Conservation (phyloP, 148 eudicot genomes). For the Amaranthus palmeri region DNA sequence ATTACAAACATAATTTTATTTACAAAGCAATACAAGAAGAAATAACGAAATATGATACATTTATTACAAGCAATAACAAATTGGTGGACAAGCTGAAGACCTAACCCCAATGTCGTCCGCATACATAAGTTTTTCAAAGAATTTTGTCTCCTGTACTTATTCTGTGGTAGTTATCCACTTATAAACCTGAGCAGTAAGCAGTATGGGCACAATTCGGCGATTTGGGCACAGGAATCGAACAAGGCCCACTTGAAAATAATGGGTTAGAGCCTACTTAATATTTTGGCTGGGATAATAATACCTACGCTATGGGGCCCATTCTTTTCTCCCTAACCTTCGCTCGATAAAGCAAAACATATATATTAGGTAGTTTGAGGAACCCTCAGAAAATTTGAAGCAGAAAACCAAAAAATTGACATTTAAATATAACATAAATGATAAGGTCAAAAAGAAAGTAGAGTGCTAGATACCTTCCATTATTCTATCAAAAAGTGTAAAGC, state of each 20-base stretch:
- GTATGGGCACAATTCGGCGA: too few relatives aligned
- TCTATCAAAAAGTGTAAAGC: not conserved
- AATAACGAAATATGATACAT: not conserved
- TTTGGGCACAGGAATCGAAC: too few relatives aligned
- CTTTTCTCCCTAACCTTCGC: too few relatives aligned
- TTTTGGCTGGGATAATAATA: too few relatives aligned
- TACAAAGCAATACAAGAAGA: not conserved
- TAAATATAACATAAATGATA: not conserved
- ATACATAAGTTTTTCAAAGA: too few relatives aligned
- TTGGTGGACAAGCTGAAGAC: not conserved
- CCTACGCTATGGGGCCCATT: too few relatives aligned
- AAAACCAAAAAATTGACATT: not conserved
- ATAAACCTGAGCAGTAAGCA: too few relatives aligned
- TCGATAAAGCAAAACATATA: too few relatives aligned
- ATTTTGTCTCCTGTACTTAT: too few relatives aligned
- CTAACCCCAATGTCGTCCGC: not conserved
- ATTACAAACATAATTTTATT: not conserved
- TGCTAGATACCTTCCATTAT: not conserved
- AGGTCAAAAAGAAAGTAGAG: not conserved
- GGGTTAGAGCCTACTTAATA: too few relatives aligned
- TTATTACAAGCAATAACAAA: not conserved
- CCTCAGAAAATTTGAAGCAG: not conserved
- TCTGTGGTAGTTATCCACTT: too few relatives aligned
- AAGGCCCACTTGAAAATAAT: too few relatives aligned
- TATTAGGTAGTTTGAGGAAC: not conserved